Conservation (phyloP, 2,329 filamentous ascomycete species). For the Clarireedia homoeocarpa region DNA sequence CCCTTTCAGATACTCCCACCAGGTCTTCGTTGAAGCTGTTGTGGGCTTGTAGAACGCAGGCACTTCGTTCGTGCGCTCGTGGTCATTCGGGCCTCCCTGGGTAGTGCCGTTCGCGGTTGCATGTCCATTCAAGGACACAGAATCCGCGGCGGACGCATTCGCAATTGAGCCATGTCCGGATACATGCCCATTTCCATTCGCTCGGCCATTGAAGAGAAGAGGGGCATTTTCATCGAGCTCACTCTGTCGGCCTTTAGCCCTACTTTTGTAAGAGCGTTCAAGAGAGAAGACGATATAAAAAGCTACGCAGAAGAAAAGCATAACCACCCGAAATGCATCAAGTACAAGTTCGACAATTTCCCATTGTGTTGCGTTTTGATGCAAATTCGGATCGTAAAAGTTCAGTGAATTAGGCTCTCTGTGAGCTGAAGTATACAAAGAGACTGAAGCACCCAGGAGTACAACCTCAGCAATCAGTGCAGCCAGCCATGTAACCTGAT, state of each 20-base stretch:
- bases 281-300: conserved; percentile 51
- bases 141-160: conserved; percentile 12
- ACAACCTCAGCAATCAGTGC: conserved; percentile 65
- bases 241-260: conserved; percentile 7
- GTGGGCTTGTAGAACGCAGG: conserved; percentile 84
- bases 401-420: conserved; percentile 42
- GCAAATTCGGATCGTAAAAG: conserved; percentile 32
- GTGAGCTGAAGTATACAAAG: conserved; percentile 59
- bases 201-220: conserved; percentile 42
- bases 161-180: conserved; percentile 34
- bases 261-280: conserved; percentile 21
- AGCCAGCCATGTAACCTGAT: conserved; percentile 72
- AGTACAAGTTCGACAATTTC: conserved; percentile 59
- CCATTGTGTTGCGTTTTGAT: conserved; percentile 40
- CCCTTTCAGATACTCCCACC: conserved; percentile 92
- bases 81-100: conserved; percentile 37
- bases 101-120: conserved; percentile 10
- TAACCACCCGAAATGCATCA: conserved; percentile 58
- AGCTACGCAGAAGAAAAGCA: conserved; percentile 45
- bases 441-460: conserved; percentile 61
- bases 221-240: conserved; percentile 50
- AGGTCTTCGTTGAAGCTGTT: conserved; percentile 77
- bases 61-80: conserved; percentile 46
- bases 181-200: conserved; percentile 27
- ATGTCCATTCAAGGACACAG: conserved; percentile 24